These are phyloP conservation scores for Helotiales sp. DNA, from an alignment of 2,329 filamentous ascomycete species.

Conservation along the genomic window DNA sequence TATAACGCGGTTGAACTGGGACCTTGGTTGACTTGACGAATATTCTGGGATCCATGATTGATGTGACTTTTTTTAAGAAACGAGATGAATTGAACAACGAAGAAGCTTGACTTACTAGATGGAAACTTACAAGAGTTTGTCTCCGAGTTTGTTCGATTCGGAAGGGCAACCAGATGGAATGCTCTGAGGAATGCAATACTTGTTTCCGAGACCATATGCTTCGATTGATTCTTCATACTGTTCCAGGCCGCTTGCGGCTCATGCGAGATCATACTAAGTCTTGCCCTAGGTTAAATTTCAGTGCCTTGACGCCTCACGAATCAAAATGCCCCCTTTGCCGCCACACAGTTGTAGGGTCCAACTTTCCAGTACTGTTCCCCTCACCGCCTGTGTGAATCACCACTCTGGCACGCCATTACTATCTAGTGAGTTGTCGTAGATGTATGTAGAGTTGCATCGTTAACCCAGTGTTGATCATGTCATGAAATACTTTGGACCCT, in stretches of 20 bases:
- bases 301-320: too few species aligned
- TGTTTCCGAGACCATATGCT: too few species aligned
- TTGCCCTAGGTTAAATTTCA: too few species aligned
- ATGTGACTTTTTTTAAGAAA: background rate
- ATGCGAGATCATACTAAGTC: too few species aligned
- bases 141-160: background rate
- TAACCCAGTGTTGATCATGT: constrained; percentile 45
- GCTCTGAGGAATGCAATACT: constrained; percentile 3
- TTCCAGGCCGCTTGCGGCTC: too few species aligned
- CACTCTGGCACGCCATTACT: too few species aligned
- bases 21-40: background rate
- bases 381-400: too few species aligned
- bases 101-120: background rate
- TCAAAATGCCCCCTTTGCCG: too few species aligned
- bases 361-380: too few species aligned
- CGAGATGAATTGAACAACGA: background rate
- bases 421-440: too few species aligned
- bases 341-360: too few species aligned
- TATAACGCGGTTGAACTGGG: constrained; percentile 24
- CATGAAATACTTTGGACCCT: constrained; percentile 74
- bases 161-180: background rate
- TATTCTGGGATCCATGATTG: constrained; percentile 7
- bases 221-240: too few species aligned
- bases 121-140: background rate
- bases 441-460: constrained; percentile 27